Evolutionary conservation across 129 eudicot genomes (phyloP).

Genomic region (Pseudognaphalium luteoalbum): DNA sequence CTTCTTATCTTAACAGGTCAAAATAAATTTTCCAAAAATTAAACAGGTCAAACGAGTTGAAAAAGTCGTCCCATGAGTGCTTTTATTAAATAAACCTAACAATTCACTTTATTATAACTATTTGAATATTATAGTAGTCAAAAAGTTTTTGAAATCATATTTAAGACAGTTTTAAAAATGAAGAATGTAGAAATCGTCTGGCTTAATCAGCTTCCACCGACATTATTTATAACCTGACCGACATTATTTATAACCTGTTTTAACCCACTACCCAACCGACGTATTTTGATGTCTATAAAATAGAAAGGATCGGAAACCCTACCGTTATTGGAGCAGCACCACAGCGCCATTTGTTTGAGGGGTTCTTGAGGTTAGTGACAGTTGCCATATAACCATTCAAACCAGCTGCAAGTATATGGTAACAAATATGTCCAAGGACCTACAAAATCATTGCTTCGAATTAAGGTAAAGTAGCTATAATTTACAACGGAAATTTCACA

Average conservation of each 20-base stretch:
- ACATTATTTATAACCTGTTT: neutral
- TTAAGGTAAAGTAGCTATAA: neutral
- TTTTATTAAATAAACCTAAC: too few species aligned
- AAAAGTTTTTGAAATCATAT: neutral
- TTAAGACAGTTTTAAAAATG: too few species aligned
- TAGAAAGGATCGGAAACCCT: slow-evolving; percentile 25
- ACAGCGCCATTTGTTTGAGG: slow-evolving; percentile 93
- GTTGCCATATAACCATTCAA: slow-evolving; percentile 98
- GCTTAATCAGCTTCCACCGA: too few species aligned
- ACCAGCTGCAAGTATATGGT: slow-evolving; percentile 95
- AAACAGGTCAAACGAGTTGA: too few species aligned
- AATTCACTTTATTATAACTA: too few species aligned
- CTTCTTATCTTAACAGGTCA: too few species aligned
- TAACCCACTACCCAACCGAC: neutral
- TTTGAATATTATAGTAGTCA: too few species aligned
- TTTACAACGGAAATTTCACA: neutral
- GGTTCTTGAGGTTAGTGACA: slow-evolving; percentile 84
- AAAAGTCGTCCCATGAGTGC: too few species aligned
- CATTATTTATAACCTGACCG: too few species aligned
- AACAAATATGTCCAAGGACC: slow-evolving; percentile 95
- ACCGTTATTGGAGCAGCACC: slow-evolving; percentile 99
- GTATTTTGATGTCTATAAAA: neutral
- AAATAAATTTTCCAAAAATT: too few species aligned
- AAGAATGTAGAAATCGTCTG: too few species aligned
- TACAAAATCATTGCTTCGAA: slow-evolving; percentile 24